phyloP scores from a whole-genome alignment of 2,329 filamentous ascomycete species.

The Apiospora kogelbergensis region DNA sequence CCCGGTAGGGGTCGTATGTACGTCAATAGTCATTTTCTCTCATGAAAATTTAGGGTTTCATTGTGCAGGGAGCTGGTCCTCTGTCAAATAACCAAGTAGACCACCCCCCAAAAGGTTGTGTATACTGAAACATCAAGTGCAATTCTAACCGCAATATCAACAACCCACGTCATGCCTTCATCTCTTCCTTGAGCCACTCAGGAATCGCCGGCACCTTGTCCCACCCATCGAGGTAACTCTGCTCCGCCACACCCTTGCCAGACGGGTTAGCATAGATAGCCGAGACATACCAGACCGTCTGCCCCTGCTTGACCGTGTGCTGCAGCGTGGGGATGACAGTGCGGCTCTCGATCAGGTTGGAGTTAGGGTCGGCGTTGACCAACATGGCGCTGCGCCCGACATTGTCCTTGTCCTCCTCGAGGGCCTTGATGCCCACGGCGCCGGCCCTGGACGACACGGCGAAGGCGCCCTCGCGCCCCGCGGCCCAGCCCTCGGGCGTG shows the following conservation, averaged over 20 bases:
- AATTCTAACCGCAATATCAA: not conserved
- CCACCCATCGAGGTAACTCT: conserved; percentile 62
- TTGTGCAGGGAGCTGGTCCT: too few relatives aligned
- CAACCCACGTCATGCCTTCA: conserved; percentile 10
- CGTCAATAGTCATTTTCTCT: too few relatives aligned
- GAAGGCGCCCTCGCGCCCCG: conserved; percentile 52
- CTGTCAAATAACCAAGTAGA: too few relatives aligned
- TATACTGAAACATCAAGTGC: not conserved
- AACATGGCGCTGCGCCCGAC: conserved; percentile 58
- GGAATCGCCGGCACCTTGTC: conserved; percentile 57
- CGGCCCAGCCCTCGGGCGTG: conserved; percentile 52
- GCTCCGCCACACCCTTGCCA: conserved; percentile 49
- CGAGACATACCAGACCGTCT: conserved; percentile 66
- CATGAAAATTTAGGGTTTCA: too few relatives aligned
- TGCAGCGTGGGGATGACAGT: conserved; percentile 71
- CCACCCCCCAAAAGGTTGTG: too few relatives aligned
- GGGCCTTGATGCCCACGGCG: conserved; percentile 56
- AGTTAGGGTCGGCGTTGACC: conserved; percentile 76
- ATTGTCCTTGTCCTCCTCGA: conserved; percentile 41
- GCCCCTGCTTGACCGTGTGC: conserved; percentile 56
- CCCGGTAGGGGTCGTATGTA: too few relatives aligned
- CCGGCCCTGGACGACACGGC: conserved; percentile 50
- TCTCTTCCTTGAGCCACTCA: conserved; percentile 57
- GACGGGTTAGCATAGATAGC: conserved; percentile 70
- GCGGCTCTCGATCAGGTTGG: conserved; percentile 71